Base-by-base conservation (phyloP, 768 basidiomycete genomes). In the Leucosporidium scottii region DNA sequence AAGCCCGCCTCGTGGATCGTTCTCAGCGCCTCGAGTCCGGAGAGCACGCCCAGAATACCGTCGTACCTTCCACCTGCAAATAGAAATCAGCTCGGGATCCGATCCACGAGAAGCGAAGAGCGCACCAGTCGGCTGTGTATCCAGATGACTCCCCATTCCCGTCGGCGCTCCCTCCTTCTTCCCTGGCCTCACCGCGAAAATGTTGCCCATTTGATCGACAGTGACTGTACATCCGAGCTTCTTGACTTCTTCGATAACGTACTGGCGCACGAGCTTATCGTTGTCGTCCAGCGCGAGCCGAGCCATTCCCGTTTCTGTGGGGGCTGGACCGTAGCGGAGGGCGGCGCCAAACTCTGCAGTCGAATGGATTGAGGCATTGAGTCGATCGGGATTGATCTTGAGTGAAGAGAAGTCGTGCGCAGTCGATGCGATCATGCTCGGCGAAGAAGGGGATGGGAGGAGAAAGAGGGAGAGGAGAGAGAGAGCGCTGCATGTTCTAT, bases 151-250 rank as follows among this genome's bases (percentile, higher is more conserved):
- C 0, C 69, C 69, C 61, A 71, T 67, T 13, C 58, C 69, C 31
- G 62, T 66, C 6, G 69, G 69, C 6, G 65, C 48, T 28, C 59
- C 57, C 20, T 55, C 54, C 10, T 57, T 27, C 44, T 56, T 58
- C 2, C 69, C 69, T 3, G 61, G 59, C 15, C 51, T 31, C 27
- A 71, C 59, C 18, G 59, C 69, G 34, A 71, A 71, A 18, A 71
- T 67, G 62, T 71, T 71, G 39, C 69, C 69, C 62, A 71, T 67
- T 28, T 49, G 31, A 30, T 71, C 69, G 27, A 71, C 65, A 17
- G 27, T 63, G 36, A 71, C 66, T n/a, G 50, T 39, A 50, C 65
- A 71, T 2, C 66, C 69, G 23, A 67, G 48, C 34, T 34, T 36
- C 36, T 65, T 54, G 9, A 51, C 18, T 54, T 65, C 61, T 5